phyloP scores from a whole-genome alignment of 2,329 filamentous ascomycete genomes.

The Arachnomyces sp. region DNA sequence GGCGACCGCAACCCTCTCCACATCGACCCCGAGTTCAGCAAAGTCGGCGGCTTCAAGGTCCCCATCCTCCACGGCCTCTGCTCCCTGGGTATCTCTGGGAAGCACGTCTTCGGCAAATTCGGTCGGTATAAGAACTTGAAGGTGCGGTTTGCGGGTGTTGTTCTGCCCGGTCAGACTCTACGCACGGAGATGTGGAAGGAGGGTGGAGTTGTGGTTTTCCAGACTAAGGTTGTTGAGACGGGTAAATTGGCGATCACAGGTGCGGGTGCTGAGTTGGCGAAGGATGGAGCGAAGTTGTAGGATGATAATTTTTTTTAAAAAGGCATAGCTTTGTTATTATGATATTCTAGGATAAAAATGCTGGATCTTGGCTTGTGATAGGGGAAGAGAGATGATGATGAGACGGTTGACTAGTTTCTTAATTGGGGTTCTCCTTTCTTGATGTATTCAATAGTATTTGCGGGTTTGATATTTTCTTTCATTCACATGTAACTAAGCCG shows the following conservation, averaged over 20 bases:
- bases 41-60: conserved; percentile 87
- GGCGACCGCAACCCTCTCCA: conserved; percentile 96
- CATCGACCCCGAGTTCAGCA: conserved; percentile 88
- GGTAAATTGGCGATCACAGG: conserved; percentile 80
- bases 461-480: too few relatives aligned
- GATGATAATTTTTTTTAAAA: neutral
- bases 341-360: too few relatives aligned
- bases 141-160: conserved; percentile 80
- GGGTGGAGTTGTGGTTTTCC: conserved; percentile 70
- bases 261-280: conserved; percentile 64
- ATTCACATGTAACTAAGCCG: too few relatives aligned
- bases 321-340: too few relatives aligned
- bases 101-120: conserved; percentile 79
- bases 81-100: conserved; percentile 84
- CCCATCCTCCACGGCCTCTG: conserved; percentile 97
- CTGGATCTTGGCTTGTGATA: neutral
- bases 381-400: too few relatives aligned
- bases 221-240: conserved; percentile 84
- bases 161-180: conserved; percentile 81
- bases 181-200: conserved; percentile 95
- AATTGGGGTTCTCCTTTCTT: neutral
- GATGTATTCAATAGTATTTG: neutral
- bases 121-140: conserved; percentile 86
- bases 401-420: too few relatives aligned
- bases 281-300: conserved; percentile 45